These are phyloP conservation scores for Daedaleopsis nitida DNA, from an alignment of 768 basidiomycete species.

Conservation along the genomic window DNA sequence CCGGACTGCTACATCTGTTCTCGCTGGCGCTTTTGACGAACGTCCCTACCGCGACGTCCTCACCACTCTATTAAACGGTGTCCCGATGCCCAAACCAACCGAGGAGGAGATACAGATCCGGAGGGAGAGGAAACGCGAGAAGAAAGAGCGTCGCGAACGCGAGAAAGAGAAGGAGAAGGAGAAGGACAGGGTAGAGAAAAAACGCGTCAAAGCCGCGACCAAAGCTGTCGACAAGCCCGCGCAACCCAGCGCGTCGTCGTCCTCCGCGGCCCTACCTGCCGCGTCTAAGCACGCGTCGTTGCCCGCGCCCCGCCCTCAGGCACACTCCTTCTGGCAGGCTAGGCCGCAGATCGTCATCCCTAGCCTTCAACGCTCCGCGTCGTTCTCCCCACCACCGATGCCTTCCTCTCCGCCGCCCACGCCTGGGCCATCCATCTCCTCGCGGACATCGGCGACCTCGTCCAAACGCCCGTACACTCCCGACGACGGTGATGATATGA, in stretches of 20 bases:
- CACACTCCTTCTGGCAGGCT: constrained; percentile 65
- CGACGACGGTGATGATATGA: constrained; percentile 54
- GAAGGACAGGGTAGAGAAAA: constrained; percentile 36
- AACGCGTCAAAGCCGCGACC: constrained; percentile 24
- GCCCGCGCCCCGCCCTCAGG: constrained; percentile 24
- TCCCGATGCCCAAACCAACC: constrained; percentile 61
- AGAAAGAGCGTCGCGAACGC: constrained; percentile 17
- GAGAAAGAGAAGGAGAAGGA: constrained; percentile 28
- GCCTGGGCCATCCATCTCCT: constrained; percentile 74
- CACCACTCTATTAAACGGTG: constrained; percentile 78
- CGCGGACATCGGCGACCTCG: constrained; percentile 72
- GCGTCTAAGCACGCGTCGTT: constrained; percentile 20
- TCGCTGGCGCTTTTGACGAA: constrained; percentile 75
- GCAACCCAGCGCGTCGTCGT: constrained; percentile 17
- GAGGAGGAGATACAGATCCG: constrained; percentile 63
- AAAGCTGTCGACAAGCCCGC: constrained; percentile 30
- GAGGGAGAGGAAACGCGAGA: constrained; percentile 54
- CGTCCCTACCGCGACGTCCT: constrained; percentile 72
- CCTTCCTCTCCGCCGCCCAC: constrained; percentile 70
- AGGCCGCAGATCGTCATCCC: constrained; percentile 77
- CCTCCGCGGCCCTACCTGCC: constrained; percentile 23
- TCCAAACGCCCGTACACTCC: constrained; percentile 82
- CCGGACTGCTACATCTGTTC: constrained; percentile 73
- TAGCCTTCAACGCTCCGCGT: constrained; percentile 67
- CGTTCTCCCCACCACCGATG: constrained; percentile 74